These are phyloP conservation scores for Acanthamoeba divionensis DNA, from an alignment of 208 protist species.

Conservation along the genomic window DNA sequence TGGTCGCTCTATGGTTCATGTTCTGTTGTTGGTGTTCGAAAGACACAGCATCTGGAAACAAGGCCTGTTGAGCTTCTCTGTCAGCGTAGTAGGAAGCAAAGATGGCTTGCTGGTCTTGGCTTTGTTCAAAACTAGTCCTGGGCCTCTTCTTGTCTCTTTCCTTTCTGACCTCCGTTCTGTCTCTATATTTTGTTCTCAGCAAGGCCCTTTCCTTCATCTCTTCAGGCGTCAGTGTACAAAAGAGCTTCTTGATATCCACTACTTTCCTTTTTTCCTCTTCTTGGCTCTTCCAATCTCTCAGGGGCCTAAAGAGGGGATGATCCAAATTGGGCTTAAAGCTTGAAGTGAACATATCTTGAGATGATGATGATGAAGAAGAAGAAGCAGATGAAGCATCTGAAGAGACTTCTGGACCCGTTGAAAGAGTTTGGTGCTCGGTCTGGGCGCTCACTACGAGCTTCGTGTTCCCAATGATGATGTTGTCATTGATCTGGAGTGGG, in stretches of 20 bases:
- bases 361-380: neutral
- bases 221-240: neutral
- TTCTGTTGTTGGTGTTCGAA: neutral
- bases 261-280: neutral
- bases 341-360: neutral
- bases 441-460: neutral
- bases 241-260: neutral
- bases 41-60: neutral
- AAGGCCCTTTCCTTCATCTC: neutral
- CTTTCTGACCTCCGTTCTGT: neutral
- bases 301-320: slow-evolving; percentile 5
- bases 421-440: neutral
- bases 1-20: neutral
- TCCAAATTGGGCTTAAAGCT: slow-evolving; percentile 14
- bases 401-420: too few species aligned
- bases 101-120: too few species aligned
- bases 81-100: neutral
- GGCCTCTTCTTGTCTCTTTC: neutral
- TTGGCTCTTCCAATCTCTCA: neutral
- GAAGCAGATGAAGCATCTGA: neutral
- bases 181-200: neutral
- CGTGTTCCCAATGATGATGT: slow-evolving; percentile 4
- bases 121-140: neutral
- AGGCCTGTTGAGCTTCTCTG: neutral
- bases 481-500: neutral